Percentiles rank a stretch among this genome's conserved stretches.
phyloP scores from a whole-genome alignment of 2,329 filamentous ascomycete species.

The Penicillium sp. region DNA sequence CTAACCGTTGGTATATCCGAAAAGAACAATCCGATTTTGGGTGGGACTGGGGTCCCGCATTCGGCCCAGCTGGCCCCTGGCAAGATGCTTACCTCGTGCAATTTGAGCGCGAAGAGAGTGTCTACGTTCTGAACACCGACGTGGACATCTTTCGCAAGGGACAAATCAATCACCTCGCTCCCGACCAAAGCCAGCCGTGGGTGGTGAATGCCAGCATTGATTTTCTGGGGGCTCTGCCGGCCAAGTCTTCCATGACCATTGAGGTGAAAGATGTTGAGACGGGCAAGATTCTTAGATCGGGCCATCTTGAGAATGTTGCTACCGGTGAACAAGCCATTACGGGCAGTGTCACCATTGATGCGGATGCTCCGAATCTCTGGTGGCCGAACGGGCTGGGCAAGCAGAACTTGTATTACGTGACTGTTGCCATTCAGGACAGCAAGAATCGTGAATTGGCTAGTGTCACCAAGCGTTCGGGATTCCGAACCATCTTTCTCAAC shows the following conservation, averaged over 20 bases:
- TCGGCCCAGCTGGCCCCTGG: constrained; percentile 62
- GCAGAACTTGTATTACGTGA: constrained; percentile 56
- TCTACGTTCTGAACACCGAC: constrained; percentile 52
- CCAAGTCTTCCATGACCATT: constrained; percentile 45
- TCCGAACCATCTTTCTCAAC: constrained; percentile 60
- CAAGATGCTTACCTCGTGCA: constrained; percentile 56
- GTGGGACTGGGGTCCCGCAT: constrained; percentile 61
- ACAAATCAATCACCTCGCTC: constrained; percentile 55
- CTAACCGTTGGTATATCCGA: constrained; percentile 53
- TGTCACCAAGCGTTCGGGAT: constrained; percentile 54
- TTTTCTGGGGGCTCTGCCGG: constrained; percentile 49
- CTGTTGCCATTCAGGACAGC: constrained; percentile 44
- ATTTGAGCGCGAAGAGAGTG: constrained; percentile 38
- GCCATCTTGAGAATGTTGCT: constrained; percentile 40
- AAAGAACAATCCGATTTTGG: constrained; percentile 62
- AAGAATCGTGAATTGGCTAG: constrained; percentile 39
- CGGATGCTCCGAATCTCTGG: constrained; percentile 52
- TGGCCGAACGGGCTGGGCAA: constrained; percentile 56
- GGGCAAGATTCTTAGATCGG: constrained; percentile 39
- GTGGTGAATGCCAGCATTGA: constrained; percentile 59
- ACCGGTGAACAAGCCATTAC: constrained; percentile 46
- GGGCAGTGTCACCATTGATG: constrained; percentile 45
- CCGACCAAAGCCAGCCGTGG: constrained; percentile 56
- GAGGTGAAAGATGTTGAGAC: constrained; percentile 43
- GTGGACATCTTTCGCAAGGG: constrained; percentile 57